A percentile compares a stretch with the other conserved stretches of the same genome.
phyloP scores from a whole-genome alignment of 164 flowering plant species.

The Stephania japonica region DNA sequence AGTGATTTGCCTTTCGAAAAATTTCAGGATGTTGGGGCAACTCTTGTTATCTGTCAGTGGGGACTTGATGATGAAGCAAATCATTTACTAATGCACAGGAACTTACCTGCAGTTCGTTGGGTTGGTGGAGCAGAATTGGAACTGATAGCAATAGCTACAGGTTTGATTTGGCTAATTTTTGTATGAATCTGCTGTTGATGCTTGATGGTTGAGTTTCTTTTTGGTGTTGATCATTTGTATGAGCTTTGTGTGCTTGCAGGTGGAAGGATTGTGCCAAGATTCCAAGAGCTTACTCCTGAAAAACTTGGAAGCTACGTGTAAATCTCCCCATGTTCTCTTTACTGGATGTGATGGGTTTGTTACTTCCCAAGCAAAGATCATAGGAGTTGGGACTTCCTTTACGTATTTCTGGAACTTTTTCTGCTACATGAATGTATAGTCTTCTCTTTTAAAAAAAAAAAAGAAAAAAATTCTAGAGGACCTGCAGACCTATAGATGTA shows the following conservation, averaged over 20 bases:
- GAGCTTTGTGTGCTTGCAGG: conserved; percentile 35
- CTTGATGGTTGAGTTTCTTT: background rate
- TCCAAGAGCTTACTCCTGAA: conserved; percentile 90
- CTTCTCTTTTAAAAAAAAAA: no score
- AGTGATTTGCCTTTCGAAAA: background rate
- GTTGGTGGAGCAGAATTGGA: conserved; percentile 99
- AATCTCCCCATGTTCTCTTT: background rate
- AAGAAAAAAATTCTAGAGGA: no score
- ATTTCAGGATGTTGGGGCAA: conserved; percentile 94
- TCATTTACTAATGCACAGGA: conserved; percentile 83
- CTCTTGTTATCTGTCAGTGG: conserved; percentile 97
- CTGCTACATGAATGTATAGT: background rate
- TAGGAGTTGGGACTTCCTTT: background rate
- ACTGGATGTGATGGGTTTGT: background rate
- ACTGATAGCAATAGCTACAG: conserved; percentile 96
- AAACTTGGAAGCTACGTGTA: conserved; percentile 64
- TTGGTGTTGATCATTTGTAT: background rate
- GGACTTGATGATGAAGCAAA: conserved; percentile 99
- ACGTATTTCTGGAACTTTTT: background rate
- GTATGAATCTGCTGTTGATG: background rate
- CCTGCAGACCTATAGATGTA: no score
- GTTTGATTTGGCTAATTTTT: conserved; percentile 29
- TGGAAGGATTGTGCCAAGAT: conserved; percentile 98
- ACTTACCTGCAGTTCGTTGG: conserved; percentile 98
- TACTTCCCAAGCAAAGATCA: background rate